A percentile compares a stretch with the other conserved stretches of the same genome.
Conservation (phyloP, 306 rosid genomes). For the Arachis hypogaea region DNA sequence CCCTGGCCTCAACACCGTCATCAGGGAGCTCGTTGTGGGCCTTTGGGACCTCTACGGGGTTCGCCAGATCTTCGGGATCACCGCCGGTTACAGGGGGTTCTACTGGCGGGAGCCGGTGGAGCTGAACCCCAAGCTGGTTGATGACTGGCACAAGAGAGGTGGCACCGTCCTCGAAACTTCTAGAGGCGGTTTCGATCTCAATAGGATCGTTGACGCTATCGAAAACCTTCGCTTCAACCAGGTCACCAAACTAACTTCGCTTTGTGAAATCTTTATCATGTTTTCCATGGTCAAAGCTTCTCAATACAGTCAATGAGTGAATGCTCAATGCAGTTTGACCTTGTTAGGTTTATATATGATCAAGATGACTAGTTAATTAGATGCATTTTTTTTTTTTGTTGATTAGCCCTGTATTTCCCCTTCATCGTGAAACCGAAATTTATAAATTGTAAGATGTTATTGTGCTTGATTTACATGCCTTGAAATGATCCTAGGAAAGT, state of each 20-base stretch:
- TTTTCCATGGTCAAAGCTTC: neutral
- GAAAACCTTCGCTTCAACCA: conserved; percentile 63
- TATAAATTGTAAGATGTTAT: neutral
- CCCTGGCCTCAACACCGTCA: conserved; percentile 84
- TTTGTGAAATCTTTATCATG: too few species aligned
- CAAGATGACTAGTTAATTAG: neutral
- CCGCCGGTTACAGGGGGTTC: conserved; percentile 79
- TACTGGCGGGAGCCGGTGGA: conserved; percentile 43
- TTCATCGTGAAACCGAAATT: neutral
- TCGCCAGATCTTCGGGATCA: conserved; percentile 66
- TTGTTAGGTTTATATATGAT: neutral
- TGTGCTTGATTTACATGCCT: neutral
- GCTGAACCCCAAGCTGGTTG: conserved; percentile 44
- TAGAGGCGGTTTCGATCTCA: conserved; percentile 80
- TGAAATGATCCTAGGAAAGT: too few species aligned
- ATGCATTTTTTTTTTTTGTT: neutral
- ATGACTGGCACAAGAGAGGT: conserved; percentile 66
- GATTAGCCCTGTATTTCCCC: neutral
- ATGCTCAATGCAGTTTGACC: too few species aligned
- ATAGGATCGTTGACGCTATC: conserved; percentile 65
- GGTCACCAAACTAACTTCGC: conserved; percentile 43
- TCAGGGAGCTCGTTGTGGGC: conserved; percentile 64
- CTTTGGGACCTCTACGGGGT: conserved; percentile 77
- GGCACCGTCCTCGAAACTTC: conserved; percentile 80
- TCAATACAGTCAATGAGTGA: too few species aligned